Percentiles rank a stretch among this genome's conserved stretches.
phyloP scores from a whole-genome alignment of 164 flowering plant genomes.

The Brasenia schreberi region DNA sequence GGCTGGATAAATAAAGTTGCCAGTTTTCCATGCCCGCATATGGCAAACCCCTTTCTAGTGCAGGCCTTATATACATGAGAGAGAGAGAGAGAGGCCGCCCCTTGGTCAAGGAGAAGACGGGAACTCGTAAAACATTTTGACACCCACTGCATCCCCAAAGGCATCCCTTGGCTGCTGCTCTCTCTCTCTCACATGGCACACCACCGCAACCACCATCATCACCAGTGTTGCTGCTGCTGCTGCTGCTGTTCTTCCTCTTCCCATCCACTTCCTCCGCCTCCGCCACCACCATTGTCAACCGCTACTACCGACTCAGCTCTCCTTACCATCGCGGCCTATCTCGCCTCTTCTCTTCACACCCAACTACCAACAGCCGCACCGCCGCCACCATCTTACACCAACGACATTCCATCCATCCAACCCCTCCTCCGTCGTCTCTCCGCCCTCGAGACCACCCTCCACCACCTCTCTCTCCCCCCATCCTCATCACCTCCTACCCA shows the following conservation, averaged over 20 bases:
- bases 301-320: not conserved
- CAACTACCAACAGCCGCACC: not conserved
- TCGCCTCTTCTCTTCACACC: constrained; percentile 1
- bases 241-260: constrained; percentile 5
- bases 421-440: constrained; percentile 34
- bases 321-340: constrained; percentile 1
- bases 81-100: too few relatives aligned
- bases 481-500: not conserved
- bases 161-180: too few relatives aligned
- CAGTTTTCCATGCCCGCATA: too few relatives aligned
- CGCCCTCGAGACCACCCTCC: constrained; percentile 6
- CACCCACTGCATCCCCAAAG: too few relatives aligned
- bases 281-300: constrained; percentile 18
- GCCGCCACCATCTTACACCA: not conserved
- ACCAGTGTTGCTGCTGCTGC: constrained; percentile 1
- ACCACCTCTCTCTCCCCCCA: constrained; percentile 3
- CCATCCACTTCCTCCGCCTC: constrained; percentile 7
- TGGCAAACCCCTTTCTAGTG: too few relatives aligned
- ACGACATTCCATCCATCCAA: constrained; percentile 21
- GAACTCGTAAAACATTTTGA: too few relatives aligned
- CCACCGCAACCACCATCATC: constrained; percentile 2
- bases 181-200: constrained; percentile 27
- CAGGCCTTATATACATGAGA: too few relatives aligned
- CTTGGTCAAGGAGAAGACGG: too few relatives aligned
- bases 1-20: too few relatives aligned